Evolutionary conservation across 306 rosid genomes (phyloP).

Genomic region (Abrus pulchellus): DNA sequence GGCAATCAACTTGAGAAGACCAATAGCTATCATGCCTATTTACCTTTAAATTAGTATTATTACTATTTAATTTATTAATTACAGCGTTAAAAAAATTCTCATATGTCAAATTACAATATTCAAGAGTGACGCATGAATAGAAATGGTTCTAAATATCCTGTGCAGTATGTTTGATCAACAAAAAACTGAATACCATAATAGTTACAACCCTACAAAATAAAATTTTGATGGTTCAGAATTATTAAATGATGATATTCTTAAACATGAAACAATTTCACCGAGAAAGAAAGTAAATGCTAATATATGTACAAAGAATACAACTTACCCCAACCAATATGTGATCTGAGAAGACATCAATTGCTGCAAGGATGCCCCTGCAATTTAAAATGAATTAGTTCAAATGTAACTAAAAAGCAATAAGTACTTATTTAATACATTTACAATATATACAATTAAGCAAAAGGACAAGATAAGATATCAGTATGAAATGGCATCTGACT

Average conservation of each 20-base stretch:
- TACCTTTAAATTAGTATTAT: slow-evolving; percentile 6
- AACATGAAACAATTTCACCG: slow-evolving; percentile 13
- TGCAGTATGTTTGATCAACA: slow-evolving; percentile 24
- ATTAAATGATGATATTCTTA: slow-evolving; percentile 1
- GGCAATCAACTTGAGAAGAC: slow-evolving; percentile 16
- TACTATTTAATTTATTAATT: too few relatives aligned
- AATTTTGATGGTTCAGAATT: slow-evolving; percentile 7
- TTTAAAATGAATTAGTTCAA: slow-evolving; percentile 37
- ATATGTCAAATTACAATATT: slow-evolving; percentile 40
- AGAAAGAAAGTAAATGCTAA: slow-evolving; percentile 24
- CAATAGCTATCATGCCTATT: slow-evolving; percentile 2
- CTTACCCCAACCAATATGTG: slow-evolving; percentile 96
- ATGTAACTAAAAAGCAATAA: slow-evolving; percentile 14
- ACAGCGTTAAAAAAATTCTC: background rate
- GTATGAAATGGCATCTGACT: slow-evolving; percentile 32
- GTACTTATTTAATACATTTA: background rate
- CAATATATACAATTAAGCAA: background rate
- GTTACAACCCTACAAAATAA: slow-evolving; percentile 19
- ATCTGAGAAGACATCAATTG: slow-evolving; percentile 83
- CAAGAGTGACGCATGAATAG: slow-evolving; percentile 36
- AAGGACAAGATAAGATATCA: slow-evolving; percentile 22
- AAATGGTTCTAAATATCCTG: slow-evolving; percentile 24
- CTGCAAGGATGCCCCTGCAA: slow-evolving; percentile 96
- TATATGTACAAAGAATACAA: slow-evolving; percentile 37
- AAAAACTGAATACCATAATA: background rate